Conservation (phyloP, 441 rosid genomes). For the Jatropha podagrica region DNA sequence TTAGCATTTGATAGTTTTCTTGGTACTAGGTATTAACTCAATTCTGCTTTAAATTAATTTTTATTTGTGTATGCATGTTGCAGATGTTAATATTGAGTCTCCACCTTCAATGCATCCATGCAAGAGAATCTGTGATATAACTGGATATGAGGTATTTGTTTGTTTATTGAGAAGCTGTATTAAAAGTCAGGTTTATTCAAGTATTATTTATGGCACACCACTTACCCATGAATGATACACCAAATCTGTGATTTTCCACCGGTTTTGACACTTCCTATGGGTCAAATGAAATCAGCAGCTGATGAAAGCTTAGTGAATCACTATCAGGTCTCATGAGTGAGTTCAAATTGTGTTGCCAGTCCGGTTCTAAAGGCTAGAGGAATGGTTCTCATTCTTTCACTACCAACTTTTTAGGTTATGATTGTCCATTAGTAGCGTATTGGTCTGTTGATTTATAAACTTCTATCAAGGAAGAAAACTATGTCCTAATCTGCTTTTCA, state of each 20-base stretch:
- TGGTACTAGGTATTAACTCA: not conserved
- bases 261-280: not conserved
- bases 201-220: not conserved
- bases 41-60: not conserved
- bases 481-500: not conserved
- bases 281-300: not conserved
- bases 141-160: slow-evolving; percentile 68
- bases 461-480: not conserved
- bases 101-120: slow-evolving; percentile 82
- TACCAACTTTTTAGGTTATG: not conserved
- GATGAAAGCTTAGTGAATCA: not conserved
- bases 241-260: not conserved
- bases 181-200: not conserved
- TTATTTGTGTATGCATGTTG: not conserved
- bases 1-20: not conserved
- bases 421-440: not conserved
- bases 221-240: not conserved
- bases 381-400: too few species aligned
- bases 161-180: not conserved
- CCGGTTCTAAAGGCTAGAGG: not conserved
- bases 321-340: not conserved
- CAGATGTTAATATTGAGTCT: slow-evolving; percentile 81
- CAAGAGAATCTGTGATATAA: slow-evolving; percentile 81
- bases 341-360: not conserved
- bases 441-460: not conserved